phyloP scores from a whole-genome alignment of 352 stramenopile genomes.

The Aphanomyces euteiches region DNA sequence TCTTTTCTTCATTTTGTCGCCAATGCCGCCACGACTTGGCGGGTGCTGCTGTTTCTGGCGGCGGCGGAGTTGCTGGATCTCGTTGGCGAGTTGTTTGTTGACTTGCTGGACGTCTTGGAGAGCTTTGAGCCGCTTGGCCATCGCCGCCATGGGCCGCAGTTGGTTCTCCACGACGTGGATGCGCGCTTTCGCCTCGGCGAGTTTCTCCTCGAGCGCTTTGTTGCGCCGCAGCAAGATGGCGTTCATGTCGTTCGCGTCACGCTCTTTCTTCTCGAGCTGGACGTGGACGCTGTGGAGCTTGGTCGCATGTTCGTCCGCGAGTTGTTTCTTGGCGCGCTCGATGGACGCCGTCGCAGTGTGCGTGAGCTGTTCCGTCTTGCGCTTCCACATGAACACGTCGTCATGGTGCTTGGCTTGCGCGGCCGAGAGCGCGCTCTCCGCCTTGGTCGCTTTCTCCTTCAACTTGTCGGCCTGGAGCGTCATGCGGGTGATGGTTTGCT shows the following conservation, averaged over 20 bases:
- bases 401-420: background rate
- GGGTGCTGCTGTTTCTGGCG: background rate
- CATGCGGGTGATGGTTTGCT: background rate
- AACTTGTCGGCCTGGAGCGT: background rate
- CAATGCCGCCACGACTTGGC: background rate
- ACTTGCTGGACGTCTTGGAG: background rate
- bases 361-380: background rate
- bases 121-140: slow-evolving; percentile 7
- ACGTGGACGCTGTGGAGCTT: background rate
- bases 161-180: background rate
- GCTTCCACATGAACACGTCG: background rate
- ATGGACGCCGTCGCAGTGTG: background rate
- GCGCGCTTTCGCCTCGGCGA: background rate
- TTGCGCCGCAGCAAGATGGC: slow-evolving; percentile 3
- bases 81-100: slow-evolving; percentile 3
- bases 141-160: background rate
- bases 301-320: background rate
- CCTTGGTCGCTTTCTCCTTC: slow-evolving; percentile 2
- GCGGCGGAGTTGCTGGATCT: background rate
- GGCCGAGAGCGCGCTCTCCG: background rate
- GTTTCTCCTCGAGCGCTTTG: background rate
- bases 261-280: background rate
- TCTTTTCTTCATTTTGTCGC: too few species aligned
- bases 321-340: background rate
- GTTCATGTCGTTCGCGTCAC: background rate